Conservation (phyloP, 805 yeast genomes). For the Novakomyces olei region DNA sequence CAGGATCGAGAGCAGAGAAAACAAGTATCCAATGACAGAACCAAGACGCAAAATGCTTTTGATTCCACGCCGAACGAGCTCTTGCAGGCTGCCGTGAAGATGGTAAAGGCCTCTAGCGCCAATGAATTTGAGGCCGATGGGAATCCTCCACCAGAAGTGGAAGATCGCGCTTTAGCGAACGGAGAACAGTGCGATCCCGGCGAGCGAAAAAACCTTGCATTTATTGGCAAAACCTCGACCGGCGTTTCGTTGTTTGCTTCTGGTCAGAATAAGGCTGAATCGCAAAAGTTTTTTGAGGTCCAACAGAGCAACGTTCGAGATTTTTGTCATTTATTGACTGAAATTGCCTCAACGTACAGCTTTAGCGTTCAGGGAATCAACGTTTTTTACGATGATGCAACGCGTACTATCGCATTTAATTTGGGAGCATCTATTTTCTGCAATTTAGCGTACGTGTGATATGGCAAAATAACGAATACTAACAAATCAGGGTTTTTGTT, state of each 20-base stretch:
- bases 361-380: slow-evolving; percentile 12
- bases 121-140: too few species aligned
- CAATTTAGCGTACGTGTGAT: slow-evolving; percentile 14
- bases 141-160: too few species aligned
- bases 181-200: neutral
- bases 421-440: slow-evolving; percentile 18
- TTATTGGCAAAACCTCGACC: neutral
- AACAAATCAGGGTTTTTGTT: too few species aligned
- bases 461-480: neutral
- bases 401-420: slow-evolving; percentile 19
- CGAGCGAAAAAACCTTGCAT: neutral
- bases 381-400: slow-evolving; percentile 13
- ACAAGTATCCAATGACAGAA: too few species aligned
- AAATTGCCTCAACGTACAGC: slow-evolving; percentile 10
- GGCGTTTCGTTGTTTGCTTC: neutral
- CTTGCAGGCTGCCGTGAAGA: too few species aligned
- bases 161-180: too few species aligned
- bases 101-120: too few species aligned
- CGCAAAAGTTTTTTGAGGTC: slow-evolving; percentile 6
- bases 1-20: too few species aligned
- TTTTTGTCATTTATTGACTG: slow-evolving; percentile 7
- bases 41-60: too few species aligned
- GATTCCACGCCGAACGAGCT: too few species aligned
- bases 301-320: slow-evolving; percentile 3
- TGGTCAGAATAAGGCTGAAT: neutral